Conservation (phyloP, 352 stramenopile genomes). For the Phytopythium ostracodes region DNA sequence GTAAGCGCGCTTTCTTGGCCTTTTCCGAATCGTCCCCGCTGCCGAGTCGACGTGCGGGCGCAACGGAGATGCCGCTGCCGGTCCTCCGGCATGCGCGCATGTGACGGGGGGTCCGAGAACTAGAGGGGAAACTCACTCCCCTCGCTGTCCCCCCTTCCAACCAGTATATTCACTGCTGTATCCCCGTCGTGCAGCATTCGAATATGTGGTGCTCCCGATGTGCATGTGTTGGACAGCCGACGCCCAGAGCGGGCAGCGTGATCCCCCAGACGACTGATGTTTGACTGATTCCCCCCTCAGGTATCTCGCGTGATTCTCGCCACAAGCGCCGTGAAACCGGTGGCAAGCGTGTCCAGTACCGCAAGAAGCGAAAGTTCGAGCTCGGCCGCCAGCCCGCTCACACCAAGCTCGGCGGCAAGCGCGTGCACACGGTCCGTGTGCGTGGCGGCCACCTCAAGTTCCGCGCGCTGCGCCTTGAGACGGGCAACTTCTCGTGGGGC, state of each 20-base stretch:
- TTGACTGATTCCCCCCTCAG: constrained; percentile 40
- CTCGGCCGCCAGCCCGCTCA: constrained; percentile 96
- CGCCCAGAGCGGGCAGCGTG: neutral
- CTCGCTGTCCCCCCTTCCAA: constrained; percentile 22
- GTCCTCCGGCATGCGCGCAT: constrained; percentile 13
- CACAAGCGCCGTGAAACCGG: constrained; percentile 99
- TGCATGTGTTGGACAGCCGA: neutral
- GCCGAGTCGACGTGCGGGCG: constrained; percentile 19
- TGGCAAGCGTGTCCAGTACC: constrained; percentile 96
- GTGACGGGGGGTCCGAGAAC: constrained; percentile 9
- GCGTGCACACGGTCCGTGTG: constrained; percentile 94
- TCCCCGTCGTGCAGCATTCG: constrained; percentile 89
- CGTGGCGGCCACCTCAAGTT: constrained; percentile 99
- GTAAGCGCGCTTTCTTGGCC: constrained; percentile 46
- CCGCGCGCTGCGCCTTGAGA: constrained; percentile 97
- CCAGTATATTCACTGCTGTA: constrained; percentile 82
- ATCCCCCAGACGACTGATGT: constrained; percentile 13
- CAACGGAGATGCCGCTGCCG: constrained; percentile 31
- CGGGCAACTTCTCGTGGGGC: constrained; percentile 99
- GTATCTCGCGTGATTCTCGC: constrained; percentile 99
- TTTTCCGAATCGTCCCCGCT: constrained; percentile 9
- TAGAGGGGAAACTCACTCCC: neutral
- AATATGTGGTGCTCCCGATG: constrained; percentile 41
- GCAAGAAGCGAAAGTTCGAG: constrained; percentile 99
- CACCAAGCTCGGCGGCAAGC: constrained; percentile 98